Evolutionary conservation across 2,329 filamentous ascomycete genomes (phyloP).

Genomic region (Aspergillus awamori): DNA sequence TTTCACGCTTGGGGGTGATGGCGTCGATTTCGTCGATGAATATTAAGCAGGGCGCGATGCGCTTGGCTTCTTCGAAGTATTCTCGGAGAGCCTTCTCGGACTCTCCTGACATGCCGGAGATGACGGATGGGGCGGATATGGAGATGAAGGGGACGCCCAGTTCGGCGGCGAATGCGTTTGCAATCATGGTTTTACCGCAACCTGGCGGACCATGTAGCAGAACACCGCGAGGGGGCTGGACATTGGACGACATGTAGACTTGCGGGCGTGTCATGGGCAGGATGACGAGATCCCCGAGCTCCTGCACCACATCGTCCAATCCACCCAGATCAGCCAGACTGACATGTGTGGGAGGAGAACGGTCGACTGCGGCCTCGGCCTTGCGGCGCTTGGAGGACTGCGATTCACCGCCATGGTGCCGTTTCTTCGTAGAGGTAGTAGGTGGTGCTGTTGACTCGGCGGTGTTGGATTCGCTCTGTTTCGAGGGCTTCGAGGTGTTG

Average conservation of each 20-base stretch:
- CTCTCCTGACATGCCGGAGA: conserved; percentile 86
- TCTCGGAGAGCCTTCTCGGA: conserved; percentile 85
- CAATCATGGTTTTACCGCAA: conserved; percentile 84
- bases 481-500: conserved; percentile 40
- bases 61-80: conserved; percentile 84
- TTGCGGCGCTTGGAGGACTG: conserved; percentile 65
- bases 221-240: conserved; percentile 73
- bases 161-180: conserved; percentile 75
- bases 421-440: conserved; percentile 53
- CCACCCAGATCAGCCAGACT: conserved; percentile 74
- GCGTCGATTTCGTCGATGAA: conserved; percentile 93
- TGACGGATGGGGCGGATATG: conserved; percentile 78
- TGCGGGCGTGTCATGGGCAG: conserved; percentile 71
- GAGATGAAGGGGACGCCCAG: conserved; percentile 77
- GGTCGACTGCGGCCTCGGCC: conserved; percentile 59
- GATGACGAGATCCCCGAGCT: conserved; percentile 71
- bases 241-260: conserved; percentile 65
- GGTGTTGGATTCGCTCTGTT: conserved; percentile 31
- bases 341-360: conserved; percentile 67
- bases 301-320: conserved; percentile 69
- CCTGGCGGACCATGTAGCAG: conserved; percentile 81
- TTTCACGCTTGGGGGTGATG: conserved; percentile 84
- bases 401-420: conserved; percentile 67
- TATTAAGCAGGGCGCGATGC: conserved; percentile 81
- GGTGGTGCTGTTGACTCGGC: conserved; percentile 29